Percentiles rank a stretch among this genome's conserved stretches.
phyloP scores from a whole-genome alignment of 495 filamentous ascomycete species.

The Penicillium desertorum region DNA sequence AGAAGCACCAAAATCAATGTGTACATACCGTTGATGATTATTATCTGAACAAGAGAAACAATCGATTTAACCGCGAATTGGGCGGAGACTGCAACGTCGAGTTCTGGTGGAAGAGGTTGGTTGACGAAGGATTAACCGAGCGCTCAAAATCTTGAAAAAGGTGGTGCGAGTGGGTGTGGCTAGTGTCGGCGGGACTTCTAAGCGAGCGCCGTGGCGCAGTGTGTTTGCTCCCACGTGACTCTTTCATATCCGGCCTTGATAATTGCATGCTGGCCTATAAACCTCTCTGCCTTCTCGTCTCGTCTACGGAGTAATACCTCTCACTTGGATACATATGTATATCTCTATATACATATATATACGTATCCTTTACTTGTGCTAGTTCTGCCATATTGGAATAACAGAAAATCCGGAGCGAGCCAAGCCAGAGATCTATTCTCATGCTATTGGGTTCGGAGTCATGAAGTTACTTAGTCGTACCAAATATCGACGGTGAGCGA shows the following conservation, averaged over 20 bases:
- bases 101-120: constrained; percentile 50
- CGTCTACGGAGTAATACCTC: background rate
- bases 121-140: constrained; percentile 27
- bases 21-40: constrained; percentile 32
- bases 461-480: constrained; percentile 50
- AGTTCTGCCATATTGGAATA: background rate
- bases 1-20: background rate
- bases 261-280: constrained; percentile 9
- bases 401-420: background rate
- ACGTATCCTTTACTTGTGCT: background rate
- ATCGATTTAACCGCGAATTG: constrained; percentile 89
- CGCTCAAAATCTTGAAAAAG: constrained; percentile 43
- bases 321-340: background rate
- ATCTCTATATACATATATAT: too few species aligned
- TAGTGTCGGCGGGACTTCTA: constrained; percentile 35
- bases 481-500: constrained; percentile 47
- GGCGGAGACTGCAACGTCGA: constrained; percentile 86
- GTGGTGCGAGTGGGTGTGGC: constrained; percentile 44
- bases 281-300: background rate
- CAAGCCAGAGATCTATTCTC: constrained; percentile 20
- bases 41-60: constrained; percentile 77
- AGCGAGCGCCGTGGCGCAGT: constrained; percentile 40
- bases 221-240: constrained; percentile 32
- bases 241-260: constrained; percentile 1
- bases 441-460: constrained; percentile 39